Evolutionary conservation across 2,329 filamentous ascomycete genomes (phyloP).

Genomic region (Cyphellophora europaea): DNA sequence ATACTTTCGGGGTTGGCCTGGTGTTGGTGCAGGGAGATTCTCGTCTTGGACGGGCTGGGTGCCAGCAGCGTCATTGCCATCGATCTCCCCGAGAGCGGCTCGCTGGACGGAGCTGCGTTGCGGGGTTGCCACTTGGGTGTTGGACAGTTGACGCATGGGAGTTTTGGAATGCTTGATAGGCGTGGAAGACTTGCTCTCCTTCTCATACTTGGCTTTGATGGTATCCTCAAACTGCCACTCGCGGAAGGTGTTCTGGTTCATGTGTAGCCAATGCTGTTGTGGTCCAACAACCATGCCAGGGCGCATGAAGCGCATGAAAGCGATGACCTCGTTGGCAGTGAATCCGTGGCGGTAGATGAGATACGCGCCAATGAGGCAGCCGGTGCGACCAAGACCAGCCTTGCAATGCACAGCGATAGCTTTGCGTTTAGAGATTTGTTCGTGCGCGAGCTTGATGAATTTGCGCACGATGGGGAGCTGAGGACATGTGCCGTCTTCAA

Average conservation of each 20-base stretch:
- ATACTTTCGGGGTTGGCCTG: constrained; percentile 88
- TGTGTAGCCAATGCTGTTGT: constrained; percentile 96
- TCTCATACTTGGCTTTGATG: constrained; percentile 74
- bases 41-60: constrained; percentile 63
- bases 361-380: constrained; percentile 93
- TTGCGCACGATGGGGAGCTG: constrained; percentile 79
- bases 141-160: constrained; percentile 50
- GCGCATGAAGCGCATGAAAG: constrained; percentile 98
- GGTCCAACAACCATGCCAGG: constrained; percentile 98
- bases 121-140: constrained; percentile 69
- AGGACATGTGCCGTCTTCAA: constrained; percentile 95
- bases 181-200: constrained; percentile 62
- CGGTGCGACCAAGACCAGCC: constrained; percentile 87
- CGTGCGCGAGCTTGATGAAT: constrained; percentile 89
- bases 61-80: constrained; percentile 57
- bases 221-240: constrained; percentile 86
- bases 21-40: constrained; percentile 87
- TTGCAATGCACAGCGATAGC: constrained; percentile 98
- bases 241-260: constrained; percentile 94
- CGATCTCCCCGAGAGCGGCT: constrained; percentile 86
- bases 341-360: constrained; percentile 96
- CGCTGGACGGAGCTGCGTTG: constrained; percentile 48
- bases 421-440: constrained; percentile 88
- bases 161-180: constrained; percentile 46
- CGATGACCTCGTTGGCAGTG: constrained; percentile 93